phyloP scores from a whole-genome alignment of 305 asterid species.

The Fraxinus platypoda region DNA sequence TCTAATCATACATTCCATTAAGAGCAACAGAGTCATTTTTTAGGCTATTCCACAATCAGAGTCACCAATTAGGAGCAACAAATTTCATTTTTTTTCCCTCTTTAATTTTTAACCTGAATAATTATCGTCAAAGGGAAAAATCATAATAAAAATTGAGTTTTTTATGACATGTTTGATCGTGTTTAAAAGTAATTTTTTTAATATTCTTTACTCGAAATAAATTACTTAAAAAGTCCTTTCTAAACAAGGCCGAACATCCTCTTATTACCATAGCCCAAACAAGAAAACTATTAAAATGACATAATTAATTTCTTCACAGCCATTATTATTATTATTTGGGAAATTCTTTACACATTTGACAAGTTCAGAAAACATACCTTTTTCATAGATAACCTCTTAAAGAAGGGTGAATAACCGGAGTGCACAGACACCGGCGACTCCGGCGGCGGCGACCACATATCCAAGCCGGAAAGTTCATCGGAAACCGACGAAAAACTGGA shows the following conservation, averaged over 20 bases:
- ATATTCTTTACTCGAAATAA: not conserved
- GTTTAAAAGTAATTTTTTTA: not conserved
- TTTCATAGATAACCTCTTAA: conserved; percentile 34
- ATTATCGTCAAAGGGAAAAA: not conserved
- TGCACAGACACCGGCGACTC: conserved; percentile 58
- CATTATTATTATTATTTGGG: not conserved
- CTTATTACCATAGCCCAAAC: not conserved
- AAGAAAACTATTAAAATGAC: not conserved
- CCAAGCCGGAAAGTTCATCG: conserved; percentile 67
- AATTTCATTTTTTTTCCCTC: not conserved
- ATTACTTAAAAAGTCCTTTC: not conserved
- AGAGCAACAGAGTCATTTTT: too few species aligned
- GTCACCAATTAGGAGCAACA: not conserved
- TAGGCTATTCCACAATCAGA: too few species aligned
- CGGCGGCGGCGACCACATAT: conserved; percentile 10
- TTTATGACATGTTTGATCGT: not conserved
- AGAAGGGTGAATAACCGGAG: conserved; percentile 49
- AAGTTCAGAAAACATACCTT: conserved; percentile 41
- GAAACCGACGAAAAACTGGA: conserved; percentile 70
- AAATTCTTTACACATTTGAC: not conserved
- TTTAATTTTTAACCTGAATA: not conserved
- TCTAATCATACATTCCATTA: too few species aligned
- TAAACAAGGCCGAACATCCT: not conserved
- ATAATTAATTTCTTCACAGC: not conserved
- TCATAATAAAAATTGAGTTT: not conserved